Percentiles rank a stretch among this genome's conserved stretches.
phyloP scores from a whole-genome alignment of 345 rosid species.

The Arabis alpina region DNA sequence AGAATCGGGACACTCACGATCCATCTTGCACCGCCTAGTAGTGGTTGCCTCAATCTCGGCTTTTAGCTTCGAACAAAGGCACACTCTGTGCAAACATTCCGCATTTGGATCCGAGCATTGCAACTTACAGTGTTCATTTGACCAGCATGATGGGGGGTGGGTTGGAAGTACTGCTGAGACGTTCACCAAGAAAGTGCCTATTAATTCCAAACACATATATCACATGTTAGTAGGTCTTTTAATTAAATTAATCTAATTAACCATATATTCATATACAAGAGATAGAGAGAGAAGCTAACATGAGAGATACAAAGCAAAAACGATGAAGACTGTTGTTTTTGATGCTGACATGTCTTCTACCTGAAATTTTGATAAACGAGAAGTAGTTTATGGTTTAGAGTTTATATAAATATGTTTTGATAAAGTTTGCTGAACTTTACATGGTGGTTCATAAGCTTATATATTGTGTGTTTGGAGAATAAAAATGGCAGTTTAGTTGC shows the following conservation, averaged over 20 bases:
- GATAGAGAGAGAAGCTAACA: background rate
- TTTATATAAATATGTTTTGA: slow-evolving; percentile 2
- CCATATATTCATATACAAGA: background rate
- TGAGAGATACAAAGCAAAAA: background rate
- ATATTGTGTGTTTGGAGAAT: slow-evolving; percentile 8
- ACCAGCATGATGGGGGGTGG: background rate
- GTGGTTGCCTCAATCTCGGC: background rate
- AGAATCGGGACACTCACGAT: slow-evolving; percentile 27
- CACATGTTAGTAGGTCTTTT: background rate
- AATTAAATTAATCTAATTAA: background rate
- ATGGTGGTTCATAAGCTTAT: background rate
- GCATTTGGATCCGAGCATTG: background rate
- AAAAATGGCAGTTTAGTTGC: background rate
- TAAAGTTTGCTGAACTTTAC: background rate
- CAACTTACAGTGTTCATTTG: background rate
- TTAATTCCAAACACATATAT: background rate
- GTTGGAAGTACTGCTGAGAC: background rate
- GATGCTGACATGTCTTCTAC: slow-evolving; percentile 9
- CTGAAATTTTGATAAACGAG: background rate
- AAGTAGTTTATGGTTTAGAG: slow-evolving; percentile 6
- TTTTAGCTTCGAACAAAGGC: background rate
- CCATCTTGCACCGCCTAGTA: background rate
- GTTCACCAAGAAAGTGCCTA: slow-evolving; percentile 18
- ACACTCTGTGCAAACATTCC: background rate
- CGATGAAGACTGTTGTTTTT: background rate